Conservation (phyloP, 2,329 filamentous ascomycete species). For the Botrytis sinoallii region DNA sequence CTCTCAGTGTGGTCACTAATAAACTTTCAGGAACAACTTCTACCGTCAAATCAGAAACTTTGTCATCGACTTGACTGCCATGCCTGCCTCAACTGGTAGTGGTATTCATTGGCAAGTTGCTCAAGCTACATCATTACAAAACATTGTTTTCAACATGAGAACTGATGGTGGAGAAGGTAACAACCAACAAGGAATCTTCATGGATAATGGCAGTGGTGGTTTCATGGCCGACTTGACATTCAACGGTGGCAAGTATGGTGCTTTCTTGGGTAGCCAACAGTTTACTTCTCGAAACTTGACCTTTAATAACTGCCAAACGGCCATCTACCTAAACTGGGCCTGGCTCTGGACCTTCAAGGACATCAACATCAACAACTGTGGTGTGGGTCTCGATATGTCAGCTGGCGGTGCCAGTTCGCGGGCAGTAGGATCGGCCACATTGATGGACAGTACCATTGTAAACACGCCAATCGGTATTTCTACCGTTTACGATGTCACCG, state of each 20-base stretch:
- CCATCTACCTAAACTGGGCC: conserved; percentile 88
- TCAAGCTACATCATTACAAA: conserved; percentile 78
- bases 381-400: conserved; percentile 77
- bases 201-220: conserved; percentile 80
- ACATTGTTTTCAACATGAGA: conserved; percentile 78
- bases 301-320: conserved; percentile 79
- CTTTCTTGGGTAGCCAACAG: conserved; percentile 82
- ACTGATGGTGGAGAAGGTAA: conserved; percentile 61
- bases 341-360: conserved; percentile 83
- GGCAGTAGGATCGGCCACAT: conserved; percentile 79
- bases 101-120: conserved; percentile 84
- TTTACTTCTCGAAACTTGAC: conserved; percentile 80
- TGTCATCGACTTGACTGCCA: conserved; percentile 68
- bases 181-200: conserved; percentile 74
- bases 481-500: conserved; percentile 65
- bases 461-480: conserved; percentile 74
- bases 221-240: conserved; percentile 82
- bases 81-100: conserved; percentile 59
- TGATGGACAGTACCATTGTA: conserved; percentile 76
- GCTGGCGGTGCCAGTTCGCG: conserved; percentile 58
- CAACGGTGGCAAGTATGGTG: conserved; percentile 75
- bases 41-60: conserved; percentile 82
- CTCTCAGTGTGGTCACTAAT: not conserved
- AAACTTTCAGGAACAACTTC: conserved; percentile 58
- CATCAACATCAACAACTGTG: conserved; percentile 68